Evolutionary conservation across 208 protist genomes (phyloP).

Genomic region (Acanthamoeba triangularis): DNA sequence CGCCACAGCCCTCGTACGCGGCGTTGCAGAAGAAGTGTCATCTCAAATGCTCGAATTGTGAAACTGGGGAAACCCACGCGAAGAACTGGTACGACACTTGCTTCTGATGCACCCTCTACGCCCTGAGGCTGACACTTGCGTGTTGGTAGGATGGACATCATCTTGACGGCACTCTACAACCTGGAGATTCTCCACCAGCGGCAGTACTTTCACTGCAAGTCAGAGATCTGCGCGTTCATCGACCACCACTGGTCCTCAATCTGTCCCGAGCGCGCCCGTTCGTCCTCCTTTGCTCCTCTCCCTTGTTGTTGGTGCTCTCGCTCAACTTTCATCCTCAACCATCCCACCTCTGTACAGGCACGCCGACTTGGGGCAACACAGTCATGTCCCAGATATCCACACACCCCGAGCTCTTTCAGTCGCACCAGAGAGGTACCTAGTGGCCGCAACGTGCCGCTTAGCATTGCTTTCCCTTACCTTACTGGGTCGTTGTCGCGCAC

Average conservation of each 20-base stretch:
- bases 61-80: constrained; percentile 31
- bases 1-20: constrained; percentile 43
- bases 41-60: constrained; percentile 64
- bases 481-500: neutral
- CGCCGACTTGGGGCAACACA: constrained; percentile 62
- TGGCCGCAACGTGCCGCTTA: neutral
- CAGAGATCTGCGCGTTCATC: constrained; percentile 70
- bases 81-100: constrained; percentile 15
- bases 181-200: constrained; percentile 66
- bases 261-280: constrained; percentile 65
- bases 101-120: neutral
- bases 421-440: constrained; percentile 16
- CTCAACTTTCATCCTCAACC: neutral
- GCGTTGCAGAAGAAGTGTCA: constrained; percentile 69
- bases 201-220: constrained; percentile 63
- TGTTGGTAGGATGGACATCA: constrained; percentile 57
- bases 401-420: constrained; percentile 67
- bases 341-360: neutral
- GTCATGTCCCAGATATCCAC: constrained; percentile 77
- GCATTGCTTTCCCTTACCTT: neutral
- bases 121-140: neutral
- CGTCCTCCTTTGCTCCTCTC: neutral
- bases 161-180: constrained; percentile 67
- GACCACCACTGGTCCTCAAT: constrained; percentile 72
- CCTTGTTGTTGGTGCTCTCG: neutral